Conservation (phyloP, 2,329 filamentous ascomycete genomes). For the Fusarium staphyleae region DNA sequence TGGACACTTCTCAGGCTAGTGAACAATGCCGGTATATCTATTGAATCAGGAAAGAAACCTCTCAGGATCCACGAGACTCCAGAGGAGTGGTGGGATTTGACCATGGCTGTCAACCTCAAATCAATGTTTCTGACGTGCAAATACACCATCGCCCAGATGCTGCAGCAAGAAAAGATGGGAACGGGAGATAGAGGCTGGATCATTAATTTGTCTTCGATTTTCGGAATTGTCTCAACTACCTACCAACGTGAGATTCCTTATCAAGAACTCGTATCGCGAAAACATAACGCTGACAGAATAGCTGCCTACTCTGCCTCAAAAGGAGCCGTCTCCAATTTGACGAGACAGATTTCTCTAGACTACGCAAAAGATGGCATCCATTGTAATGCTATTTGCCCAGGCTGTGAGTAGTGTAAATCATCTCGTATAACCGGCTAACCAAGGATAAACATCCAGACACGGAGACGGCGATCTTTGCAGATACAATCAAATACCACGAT, state of each 20-base stretch:
- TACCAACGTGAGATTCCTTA: conserved; percentile 27
- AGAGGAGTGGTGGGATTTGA: conserved; percentile 54
- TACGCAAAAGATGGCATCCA: conserved; percentile 58
- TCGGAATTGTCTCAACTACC: conserved; percentile 47
- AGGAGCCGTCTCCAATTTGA: conserved; percentile 58
- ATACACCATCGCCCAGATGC: conserved; percentile 57
- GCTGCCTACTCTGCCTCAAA: conserved; percentile 57
- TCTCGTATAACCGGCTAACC: not conserved
- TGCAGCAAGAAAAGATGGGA: conserved; percentile 51
- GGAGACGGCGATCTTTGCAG: conserved; percentile 39
- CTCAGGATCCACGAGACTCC: conserved; percentile 54
- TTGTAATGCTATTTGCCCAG: conserved; percentile 61
- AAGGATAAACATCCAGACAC: conserved; percentile 24
- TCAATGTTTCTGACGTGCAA: conserved; percentile 53
- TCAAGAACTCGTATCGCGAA: too few relatives aligned
- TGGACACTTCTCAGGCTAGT: conserved; percentile 42
- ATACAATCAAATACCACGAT: conserved; percentile 30
- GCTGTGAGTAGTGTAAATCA: conserved; percentile 41
- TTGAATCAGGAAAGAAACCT: conserved; percentile 43
- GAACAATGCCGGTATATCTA: conserved; percentile 54
- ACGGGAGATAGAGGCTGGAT: conserved; percentile 57
- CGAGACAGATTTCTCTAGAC: conserved; percentile 56
- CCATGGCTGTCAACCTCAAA: conserved; percentile 48
- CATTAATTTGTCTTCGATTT: conserved; percentile 56
- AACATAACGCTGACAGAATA: not conserved